Percentiles rank a stretch among this genome's conserved stretches.
Conservation (phyloP, 495 filamentous ascomycete genomes). For the Xylaria sp. region DNA sequence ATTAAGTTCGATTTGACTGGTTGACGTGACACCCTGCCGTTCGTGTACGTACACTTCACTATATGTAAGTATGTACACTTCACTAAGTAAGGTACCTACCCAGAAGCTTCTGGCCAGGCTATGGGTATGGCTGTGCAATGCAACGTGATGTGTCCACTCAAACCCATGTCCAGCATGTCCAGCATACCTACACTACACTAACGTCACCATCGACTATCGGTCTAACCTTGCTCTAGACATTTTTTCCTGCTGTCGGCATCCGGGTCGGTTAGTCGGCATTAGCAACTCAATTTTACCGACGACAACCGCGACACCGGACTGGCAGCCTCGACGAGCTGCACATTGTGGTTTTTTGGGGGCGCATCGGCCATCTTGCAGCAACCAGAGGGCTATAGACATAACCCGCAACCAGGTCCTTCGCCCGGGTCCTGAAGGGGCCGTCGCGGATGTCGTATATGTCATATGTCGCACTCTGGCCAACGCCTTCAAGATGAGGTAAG, state of each 20-base stretch:
- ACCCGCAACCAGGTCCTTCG: constrained; percentile 22
- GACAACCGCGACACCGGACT: constrained; percentile 21
- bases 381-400: neutral
- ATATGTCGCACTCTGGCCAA: constrained; percentile 75
- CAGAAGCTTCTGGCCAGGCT: too few relatives aligned
- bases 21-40: neutral
- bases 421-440: constrained; percentile 34
- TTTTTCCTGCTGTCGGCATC: neutral
- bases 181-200: neutral
- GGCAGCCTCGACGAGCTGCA: neutral
- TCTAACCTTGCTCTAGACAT: neutral
- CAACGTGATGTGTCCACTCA: neutral
- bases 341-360: neutral
- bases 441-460: too few relatives aligned
- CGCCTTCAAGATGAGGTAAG: constrained; percentile 89
- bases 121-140: neutral
- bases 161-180: neutral
- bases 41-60: too few relatives aligned
- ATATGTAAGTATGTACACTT: too few relatives aligned
- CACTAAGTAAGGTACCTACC: too few relatives aligned
- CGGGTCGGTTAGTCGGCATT: too few relatives aligned
- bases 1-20: constrained; percentile 2
- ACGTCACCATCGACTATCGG: neutral
- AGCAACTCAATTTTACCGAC: constrained; percentile 12
- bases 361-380: neutral